Percentiles rank a stretch among this genome's conserved stretches.
phyloP scores from a whole-genome alignment of 768 basidiomycete genomes.

The Clavaria fumosa region DNA sequence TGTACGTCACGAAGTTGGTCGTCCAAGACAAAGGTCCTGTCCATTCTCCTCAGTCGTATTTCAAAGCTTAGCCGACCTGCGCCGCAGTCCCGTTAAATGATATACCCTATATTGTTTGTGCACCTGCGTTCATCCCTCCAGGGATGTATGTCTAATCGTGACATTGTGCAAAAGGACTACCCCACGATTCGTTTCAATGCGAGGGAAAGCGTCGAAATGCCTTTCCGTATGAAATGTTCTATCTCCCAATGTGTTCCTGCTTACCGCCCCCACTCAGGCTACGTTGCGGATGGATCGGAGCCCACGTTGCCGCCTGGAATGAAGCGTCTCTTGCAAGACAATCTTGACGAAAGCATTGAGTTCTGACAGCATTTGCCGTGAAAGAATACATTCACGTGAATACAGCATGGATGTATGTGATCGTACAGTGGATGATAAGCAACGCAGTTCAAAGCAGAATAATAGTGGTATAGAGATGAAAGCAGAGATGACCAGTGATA shows the following conservation, averaged over 20 bases:
- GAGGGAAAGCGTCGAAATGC: slow-evolving; percentile 95
- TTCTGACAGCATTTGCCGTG: slow-evolving; percentile 28
- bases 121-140: not conserved
- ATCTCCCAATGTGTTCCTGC: not conserved
- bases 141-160: not conserved
- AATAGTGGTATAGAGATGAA: no score
- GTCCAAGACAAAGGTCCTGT: slow-evolving; percentile 48
- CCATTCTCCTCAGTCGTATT: not conserved
- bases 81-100: slow-evolving; percentile 41
- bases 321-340: slow-evolving; percentile 70
- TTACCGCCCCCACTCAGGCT: slow-evolving; percentile 19
- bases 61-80: not conserved
- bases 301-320: slow-evolving; percentile 83
- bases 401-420: not conserved
- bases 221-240: slow-evolving; percentile 53
- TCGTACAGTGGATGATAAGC: not conserved
- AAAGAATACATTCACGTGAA: no score
- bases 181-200: slow-evolving; percentile 82
- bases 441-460: no score
- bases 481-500: no score
- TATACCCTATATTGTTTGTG: slow-evolving; percentile 57
- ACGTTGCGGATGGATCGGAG: slow-evolving; percentile 34
- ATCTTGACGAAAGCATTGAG: slow-evolving; percentile 78
- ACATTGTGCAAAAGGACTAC: slow-evolving; percentile 43
- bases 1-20: slow-evolving; percentile 79